phyloP scores from a whole-genome alignment of 2,329 filamentous ascomycete species.

The Shiraia bambusicola region DNA sequence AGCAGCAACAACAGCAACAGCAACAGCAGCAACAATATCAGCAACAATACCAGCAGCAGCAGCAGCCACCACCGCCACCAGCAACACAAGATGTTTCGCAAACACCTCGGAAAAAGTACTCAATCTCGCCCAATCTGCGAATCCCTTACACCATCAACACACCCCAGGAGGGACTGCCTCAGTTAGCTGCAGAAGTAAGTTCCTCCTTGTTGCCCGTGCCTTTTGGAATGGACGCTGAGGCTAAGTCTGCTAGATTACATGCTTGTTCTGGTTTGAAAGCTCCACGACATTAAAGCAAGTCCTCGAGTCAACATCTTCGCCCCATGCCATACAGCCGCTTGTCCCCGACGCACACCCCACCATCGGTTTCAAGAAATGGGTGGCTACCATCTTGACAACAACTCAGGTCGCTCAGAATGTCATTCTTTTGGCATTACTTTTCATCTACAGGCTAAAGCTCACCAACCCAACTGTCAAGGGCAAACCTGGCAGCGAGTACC shows the following conservation, averaged over 20 bases:
- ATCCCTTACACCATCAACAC: conserved; percentile 42
- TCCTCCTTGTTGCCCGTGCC: background rate
- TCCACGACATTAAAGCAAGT: conserved; percentile 76
- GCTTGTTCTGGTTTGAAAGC: conserved; percentile 96
- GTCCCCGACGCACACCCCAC: conserved; percentile 73
- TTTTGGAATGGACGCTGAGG: background rate
- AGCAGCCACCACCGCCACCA: no score
- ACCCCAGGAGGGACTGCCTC: conserved; percentile 44
- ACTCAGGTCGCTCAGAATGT: conserved; percentile 97
- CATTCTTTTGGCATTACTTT: conserved; percentile 82
- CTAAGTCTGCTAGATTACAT: conserved; percentile 69
- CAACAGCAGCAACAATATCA: conserved; percentile 10
- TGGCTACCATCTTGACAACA: conserved; percentile 83
- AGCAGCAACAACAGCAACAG: conserved; percentile 11
- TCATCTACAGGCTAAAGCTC: conserved; percentile 90
- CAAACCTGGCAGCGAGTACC: conserved; percentile 89
- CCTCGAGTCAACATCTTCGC: conserved; percentile 58
- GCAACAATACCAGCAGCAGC: conserved; percentile 3
- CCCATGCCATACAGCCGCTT: conserved; percentile 55
- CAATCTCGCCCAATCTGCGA: conserved; percentile 40
- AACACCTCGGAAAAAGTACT: conserved; percentile 33
- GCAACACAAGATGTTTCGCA: conserved; percentile 20
- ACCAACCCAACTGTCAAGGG: conserved; percentile 87
- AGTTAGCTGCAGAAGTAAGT: conserved; percentile 45
- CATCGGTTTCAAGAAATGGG: conserved; percentile 88